These are phyloP conservation scores for Trametes hirsuta DNA, from an alignment of 1,284 basidiomycete genomes.

Conservation along the genomic window DNA sequence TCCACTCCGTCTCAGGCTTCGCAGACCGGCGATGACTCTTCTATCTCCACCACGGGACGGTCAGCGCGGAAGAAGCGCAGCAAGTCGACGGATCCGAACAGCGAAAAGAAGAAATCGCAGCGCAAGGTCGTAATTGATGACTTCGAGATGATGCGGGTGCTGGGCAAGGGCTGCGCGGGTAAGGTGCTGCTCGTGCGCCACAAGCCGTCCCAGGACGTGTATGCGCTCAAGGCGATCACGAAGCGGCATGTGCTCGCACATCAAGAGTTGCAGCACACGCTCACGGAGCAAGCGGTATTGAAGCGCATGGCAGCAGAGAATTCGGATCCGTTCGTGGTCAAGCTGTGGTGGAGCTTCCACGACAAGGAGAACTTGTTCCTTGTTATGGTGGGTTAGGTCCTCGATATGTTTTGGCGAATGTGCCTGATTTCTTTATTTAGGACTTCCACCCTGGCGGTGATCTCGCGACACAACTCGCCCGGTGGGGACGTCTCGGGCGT, in stretches of 20 bases:
- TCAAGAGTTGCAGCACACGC: conserved; percentile 92
- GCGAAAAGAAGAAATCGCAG: conserved; percentile 56
- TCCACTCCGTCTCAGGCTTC: conserved; percentile 50
- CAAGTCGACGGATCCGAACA: conserved; percentile 52
- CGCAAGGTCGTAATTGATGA: conserved; percentile 83
- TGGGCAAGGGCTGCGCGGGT: conserved; percentile 96
- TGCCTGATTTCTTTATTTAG: conserved; percentile 40
- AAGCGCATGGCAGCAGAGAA: conserved; percentile 85
- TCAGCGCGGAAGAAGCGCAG: conserved; percentile 58
- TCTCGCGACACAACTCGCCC: conserved; percentile 92
- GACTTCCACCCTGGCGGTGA: conserved; percentile 98
- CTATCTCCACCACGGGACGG: conserved; percentile 55
- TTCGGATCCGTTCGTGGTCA: conserved; percentile 91
- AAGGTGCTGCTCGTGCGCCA: conserved; percentile 89
- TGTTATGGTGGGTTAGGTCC: conserved; percentile 66
- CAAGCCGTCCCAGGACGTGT: conserved; percentile 70
- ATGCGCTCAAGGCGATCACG: conserved; percentile 95
- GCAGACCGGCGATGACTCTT: conserved; percentile 62
- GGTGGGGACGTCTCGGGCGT: conserved; percentile 90
- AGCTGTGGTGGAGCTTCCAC: conserved; percentile 95
- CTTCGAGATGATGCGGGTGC: conserved; percentile 94
- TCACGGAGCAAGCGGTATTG: conserved; percentile 93
- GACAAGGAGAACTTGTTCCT: conserved; percentile 94
- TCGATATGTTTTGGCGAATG: neutral
- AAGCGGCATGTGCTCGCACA: conserved; percentile 95